Evolutionary conservation across 768 basidiomycete species (phyloP).

Genomic region (Trametes cingulata): DNA sequence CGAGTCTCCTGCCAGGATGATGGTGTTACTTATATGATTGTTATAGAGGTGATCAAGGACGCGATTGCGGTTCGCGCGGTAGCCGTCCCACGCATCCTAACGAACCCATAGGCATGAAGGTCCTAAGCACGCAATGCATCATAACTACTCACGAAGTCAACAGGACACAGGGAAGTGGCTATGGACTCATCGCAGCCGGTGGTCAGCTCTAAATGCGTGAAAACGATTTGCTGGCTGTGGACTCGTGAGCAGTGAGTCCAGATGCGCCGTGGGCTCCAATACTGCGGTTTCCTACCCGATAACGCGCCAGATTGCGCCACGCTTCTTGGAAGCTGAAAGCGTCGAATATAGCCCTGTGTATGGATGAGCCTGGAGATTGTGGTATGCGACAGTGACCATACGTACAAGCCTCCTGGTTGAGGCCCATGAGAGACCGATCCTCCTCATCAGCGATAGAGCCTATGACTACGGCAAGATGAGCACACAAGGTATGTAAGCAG

Average conservation of each 20-base stretch:
- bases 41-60: constrained; percentile 52
- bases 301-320: constrained; percentile 56
- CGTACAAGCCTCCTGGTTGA: constrained; percentile 53
- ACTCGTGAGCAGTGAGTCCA: not conserved
- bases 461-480: constrained; percentile 36
- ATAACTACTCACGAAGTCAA: constrained; percentile 29
- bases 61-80: constrained; percentile 54
- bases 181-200: constrained; percentile 34
- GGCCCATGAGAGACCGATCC: constrained; percentile 56
- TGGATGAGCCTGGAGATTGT: not conserved
- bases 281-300: constrained; percentile 39
- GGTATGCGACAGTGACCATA: too few species aligned
- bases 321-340: constrained; percentile 44
- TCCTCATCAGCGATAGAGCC: constrained; percentile 42
- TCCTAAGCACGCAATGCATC: too few species aligned
- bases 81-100: constrained; percentile 62
- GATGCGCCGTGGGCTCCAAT: not conserved
- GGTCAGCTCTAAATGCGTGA: constrained; percentile 46
- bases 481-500: too few species aligned
- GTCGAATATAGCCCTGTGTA: constrained; percentile 48
- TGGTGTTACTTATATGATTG: constrained; percentile 52
- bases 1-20: constrained; percentile 61
- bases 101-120: too few species aligned
- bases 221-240: constrained; percentile 57
- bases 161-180: constrained; percentile 1